phyloP scores from a whole-genome alignment of 176 grass and related monocot species.

The Cymbopogon citratus region DNA sequence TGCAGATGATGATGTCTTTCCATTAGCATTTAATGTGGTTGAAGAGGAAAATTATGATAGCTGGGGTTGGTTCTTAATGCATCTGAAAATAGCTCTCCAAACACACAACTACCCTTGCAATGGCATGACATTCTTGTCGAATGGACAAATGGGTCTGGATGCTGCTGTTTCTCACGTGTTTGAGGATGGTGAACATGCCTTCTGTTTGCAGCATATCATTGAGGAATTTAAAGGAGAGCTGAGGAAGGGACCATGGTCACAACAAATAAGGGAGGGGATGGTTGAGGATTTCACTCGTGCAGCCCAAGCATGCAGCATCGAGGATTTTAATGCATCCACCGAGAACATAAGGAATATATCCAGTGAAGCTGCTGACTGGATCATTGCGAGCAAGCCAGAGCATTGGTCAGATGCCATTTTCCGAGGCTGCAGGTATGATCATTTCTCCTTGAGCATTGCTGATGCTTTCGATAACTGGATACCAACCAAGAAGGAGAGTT shows the following conservation, averaged over 20 bases:
- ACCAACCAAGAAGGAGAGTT: slow-evolving; percentile 81
- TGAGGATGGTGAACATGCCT: slow-evolving; percentile 67
- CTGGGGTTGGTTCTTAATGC: slow-evolving; percentile 82
- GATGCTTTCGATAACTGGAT: slow-evolving; percentile 87
- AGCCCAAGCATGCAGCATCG: slow-evolving; percentile 64
- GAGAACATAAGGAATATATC: slow-evolving; percentile 86
- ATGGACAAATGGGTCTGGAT: slow-evolving; percentile 75
- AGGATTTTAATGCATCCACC: slow-evolving; percentile 82
- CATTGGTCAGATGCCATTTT: slow-evolving; percentile 95
- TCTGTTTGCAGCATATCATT: slow-evolving; percentile 75
- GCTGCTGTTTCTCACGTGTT: slow-evolving; percentile 74
- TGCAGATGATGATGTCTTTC: slow-evolving; percentile 78
- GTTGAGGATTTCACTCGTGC: slow-evolving; percentile 88
- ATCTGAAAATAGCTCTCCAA: slow-evolving; percentile 77
- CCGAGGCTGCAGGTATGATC: slow-evolving; percentile 66
- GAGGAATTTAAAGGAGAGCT: slow-evolving; percentile 87
- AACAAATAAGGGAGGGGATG: slow-evolving; percentile 72
- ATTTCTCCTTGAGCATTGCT: slow-evolving; percentile 73
- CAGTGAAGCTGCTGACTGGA: slow-evolving; percentile 77
- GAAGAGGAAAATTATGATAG: slow-evolving; percentile 87
- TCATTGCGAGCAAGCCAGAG: slow-evolving; percentile 80
- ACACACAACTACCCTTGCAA: slow-evolving; percentile 37
- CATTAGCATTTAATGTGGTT: slow-evolving; percentile 84
- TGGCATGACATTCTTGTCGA: slow-evolving; percentile 74
- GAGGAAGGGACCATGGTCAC: slow-evolving; percentile 65